Percentiles rank a stretch among this genome's conserved stretches.
These are phyloP conservation scores for Cyberlindnera maritima DNA, from an alignment of 805 yeast genomes.

Conservation along the genomic window DNA sequence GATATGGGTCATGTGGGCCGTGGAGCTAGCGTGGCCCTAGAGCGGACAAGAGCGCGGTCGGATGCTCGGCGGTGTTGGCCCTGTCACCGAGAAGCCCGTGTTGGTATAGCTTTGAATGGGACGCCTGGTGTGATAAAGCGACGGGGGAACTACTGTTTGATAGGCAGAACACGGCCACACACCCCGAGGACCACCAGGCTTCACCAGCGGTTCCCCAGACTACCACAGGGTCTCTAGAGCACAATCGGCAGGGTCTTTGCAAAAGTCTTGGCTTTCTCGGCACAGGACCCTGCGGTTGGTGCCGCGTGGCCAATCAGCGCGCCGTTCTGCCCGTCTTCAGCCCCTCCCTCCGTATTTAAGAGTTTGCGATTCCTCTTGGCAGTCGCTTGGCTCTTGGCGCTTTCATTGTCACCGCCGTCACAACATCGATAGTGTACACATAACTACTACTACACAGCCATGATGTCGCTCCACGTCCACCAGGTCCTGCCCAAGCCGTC, in stretches of 20 bases:
- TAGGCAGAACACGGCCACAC: no score
- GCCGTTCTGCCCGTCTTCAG: neutral
- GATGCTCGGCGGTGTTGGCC: no score
- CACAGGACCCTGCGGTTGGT: slow-evolving; percentile 3
- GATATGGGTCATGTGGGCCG: no score
- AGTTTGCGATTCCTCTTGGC: slow-evolving; percentile 4
- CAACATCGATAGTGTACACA: no score
- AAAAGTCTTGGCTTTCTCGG: slow-evolving; percentile 10
- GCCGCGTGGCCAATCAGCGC: slow-evolving; percentile 6
- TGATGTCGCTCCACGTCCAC: slow-evolving; percentile 4
- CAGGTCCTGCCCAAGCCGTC: slow-evolving; percentile 8
- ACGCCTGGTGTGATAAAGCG: no score
- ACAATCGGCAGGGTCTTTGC: slow-evolving; percentile 7
- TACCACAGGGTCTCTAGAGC: neutral
- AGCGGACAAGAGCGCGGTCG: no score
- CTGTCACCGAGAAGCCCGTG: no score
- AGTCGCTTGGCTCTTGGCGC: neutral
- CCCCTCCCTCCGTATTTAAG: neutral
- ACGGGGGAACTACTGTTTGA: no score
- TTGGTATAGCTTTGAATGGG: no score
- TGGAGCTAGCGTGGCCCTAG: no score
- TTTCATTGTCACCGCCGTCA: neutral
- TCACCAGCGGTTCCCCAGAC: neutral
- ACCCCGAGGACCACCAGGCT: no score
- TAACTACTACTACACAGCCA: neutral